These are phyloP conservation scores for peach (Prunus persica) DNA, from an alignment of 306 rosid genomes.

Conservation along the genomic window Prunus_persica_NCBIv2 NC_034009.1:23400001-23400500, in stretches of 20 bases:
- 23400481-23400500: constrained; percentile 16
- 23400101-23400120: neutral
- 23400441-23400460: constrained; percentile 28
- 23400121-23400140: constrained; percentile 27
- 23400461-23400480: constrained; percentile 8
- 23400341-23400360: too few relatives aligned
- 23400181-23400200: neutral
- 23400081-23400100: neutral
- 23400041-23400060: too few relatives aligned
- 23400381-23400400: constrained; percentile 5
- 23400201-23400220: constrained; percentile 3
- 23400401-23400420: neutral
- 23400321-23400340: neutral
- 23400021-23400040: too few relatives aligned
- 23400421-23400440: constrained; percentile 14
- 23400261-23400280: constrained; percentile 25
- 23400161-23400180: neutral
- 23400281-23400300: constrained; percentile 34
- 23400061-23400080: too few relatives aligned
- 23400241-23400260: constrained; percentile 38
- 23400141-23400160: constrained; percentile 1
- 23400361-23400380: too few relatives aligned
- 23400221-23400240: constrained; percentile 16
- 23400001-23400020: constrained; percentile 34
- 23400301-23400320: constrained; percentile 13